Percentiles rank a stretch among this genome's conserved stretches.
These are phyloP conservation scores for Juglanconis juglandina DNA, from an alignment of 2,329 filamentous ascomycete genomes.

Conservation along the genomic window DNA sequence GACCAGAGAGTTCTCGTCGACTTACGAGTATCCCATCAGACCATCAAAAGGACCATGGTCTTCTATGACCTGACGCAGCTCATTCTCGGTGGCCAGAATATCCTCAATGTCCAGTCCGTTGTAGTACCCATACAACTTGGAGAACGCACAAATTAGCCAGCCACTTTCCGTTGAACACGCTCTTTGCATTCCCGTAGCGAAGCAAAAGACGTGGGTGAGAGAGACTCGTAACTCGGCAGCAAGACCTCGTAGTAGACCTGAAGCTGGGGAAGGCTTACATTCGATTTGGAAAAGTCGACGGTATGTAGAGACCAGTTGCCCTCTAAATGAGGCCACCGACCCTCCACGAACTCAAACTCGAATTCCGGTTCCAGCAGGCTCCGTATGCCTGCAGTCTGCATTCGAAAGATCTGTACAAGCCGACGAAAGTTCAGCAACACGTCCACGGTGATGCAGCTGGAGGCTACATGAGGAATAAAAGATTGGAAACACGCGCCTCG, in stretches of 20 bases:
- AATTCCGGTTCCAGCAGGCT: conserved; percentile 14
- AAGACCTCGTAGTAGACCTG: background rate
- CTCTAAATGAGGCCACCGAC: conserved; percentile 15
- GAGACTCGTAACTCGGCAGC: background rate
- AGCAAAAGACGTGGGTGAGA: background rate
- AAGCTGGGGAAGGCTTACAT: background rate
- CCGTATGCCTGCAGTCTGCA: conserved; percentile 16
- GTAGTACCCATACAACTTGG: conserved; percentile 14
- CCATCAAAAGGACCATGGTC: conserved; percentile 17
- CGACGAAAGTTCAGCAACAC: background rate
- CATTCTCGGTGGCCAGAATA: conserved; percentile 16
- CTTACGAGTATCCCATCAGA: conserved; percentile 12
- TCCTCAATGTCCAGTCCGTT: conserved; percentile 14
- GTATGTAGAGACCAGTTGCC: conserved; percentile 17
- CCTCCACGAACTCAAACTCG: conserved; percentile 17
- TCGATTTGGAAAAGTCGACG: conserved; percentile 16
- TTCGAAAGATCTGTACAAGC: conserved; percentile 14
- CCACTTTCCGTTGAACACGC: background rate
- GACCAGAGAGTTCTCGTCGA: background rate
- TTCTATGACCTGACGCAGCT: conserved; percentile 15
- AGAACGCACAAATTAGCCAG: background rate
- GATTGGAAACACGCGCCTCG: conserved; percentile 5
- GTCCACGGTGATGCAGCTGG: background rate
- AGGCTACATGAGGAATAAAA: background rate
- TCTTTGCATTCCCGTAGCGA: background rate